Evolutionary conservation across 1,284 basidiomycete species (phyloP).

Genomic region (Fomes fomentarius): DNA sequence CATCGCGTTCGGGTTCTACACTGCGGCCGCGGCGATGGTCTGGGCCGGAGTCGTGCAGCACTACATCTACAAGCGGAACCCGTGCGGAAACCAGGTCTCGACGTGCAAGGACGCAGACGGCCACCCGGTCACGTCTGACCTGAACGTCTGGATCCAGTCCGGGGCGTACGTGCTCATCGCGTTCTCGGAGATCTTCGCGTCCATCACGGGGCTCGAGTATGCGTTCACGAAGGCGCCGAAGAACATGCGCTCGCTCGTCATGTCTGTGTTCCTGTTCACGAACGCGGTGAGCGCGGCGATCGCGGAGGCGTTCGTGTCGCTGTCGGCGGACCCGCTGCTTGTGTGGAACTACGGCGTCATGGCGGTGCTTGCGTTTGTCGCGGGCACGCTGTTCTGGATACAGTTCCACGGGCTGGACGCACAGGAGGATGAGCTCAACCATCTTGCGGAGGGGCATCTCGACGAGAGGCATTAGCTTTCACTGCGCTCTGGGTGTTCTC

Average conservation of each 20-base stretch:
- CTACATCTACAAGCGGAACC: slow-evolving; percentile 77
- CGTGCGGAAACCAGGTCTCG: slow-evolving; percentile 59
- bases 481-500: neutral
- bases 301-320: slow-evolving; percentile 61
- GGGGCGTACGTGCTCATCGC: slow-evolving; percentile 72
- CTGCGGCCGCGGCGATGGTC: slow-evolving; percentile 62
- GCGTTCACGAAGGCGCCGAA: slow-evolving; percentile 87
- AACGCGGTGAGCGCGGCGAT: slow-evolving; percentile 64
- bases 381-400: slow-evolving; percentile 63
- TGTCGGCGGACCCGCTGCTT: slow-evolving; percentile 53
- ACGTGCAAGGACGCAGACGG: slow-evolving; percentile 51
- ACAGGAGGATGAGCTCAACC: slow-evolving; percentile 66
- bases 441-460: slow-evolving; percentile 43
- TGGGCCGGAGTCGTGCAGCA: slow-evolving; percentile 74
- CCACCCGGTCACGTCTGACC: slow-evolving; percentile 48
- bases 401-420: slow-evolving; percentile 60
- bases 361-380: slow-evolving; percentile 41
- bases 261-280: slow-evolving; percentile 74
- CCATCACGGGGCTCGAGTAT: slow-evolving; percentile 86
- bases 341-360: slow-evolving; percentile 55
- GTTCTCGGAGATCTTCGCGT: slow-evolving; percentile 81
- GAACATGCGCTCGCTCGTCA: slow-evolving; percentile 84
- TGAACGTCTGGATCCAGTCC: slow-evolving; percentile 81
- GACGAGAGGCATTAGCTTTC: slow-evolving; percentile 24
- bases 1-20: slow-evolving; percentile 77